Evolutionary conservation across 2,329 filamentous ascomycete genomes (phyloP), one percentile per base, ranked within the genome.

Genomic region (Leptographium flavum): DNA sequence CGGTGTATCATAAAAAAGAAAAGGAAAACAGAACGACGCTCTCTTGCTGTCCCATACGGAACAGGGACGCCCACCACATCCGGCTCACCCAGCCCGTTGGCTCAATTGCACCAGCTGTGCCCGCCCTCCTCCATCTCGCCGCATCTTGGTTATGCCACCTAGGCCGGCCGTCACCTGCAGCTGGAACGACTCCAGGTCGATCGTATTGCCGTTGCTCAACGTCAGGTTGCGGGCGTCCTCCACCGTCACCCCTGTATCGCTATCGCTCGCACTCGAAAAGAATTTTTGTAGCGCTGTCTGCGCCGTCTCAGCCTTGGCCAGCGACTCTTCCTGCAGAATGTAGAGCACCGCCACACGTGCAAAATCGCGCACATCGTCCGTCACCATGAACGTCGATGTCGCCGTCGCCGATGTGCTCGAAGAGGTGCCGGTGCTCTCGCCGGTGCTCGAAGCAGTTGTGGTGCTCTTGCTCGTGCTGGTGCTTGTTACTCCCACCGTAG

Each of bases 321-420:
- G 53, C 5, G 58, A 63, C 46, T 73, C 60, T 52, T 76, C 61
- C 54, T 82, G 75, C 2, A 82, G 61, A 23, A 83, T 64, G 51
- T 68, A 81, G 15, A 83, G 64, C 3, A 83, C 71, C 0, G 69
- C 70, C 2, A 80, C 68, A 4, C 79, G 69, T 1, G 76, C 71
- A 61, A 83, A 83, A 54, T 83, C 79, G 1, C 80, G 61, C 0
- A 70, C 67, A 42, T 74, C 65, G 46, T 79, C 67, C 1, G 73
- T 74, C 13, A 76, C 62, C 0, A 56, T 57, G 42, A 79, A 79
- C 1, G 52, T 56, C 3, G 60, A 52, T 13, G 57, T 57, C 21
- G 63, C 52, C 13, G 56, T 49, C 13, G 52, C 50, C 9, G 40
- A 79, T 1, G 52, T 55, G 3, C 60, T 52, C 13, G 57, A 57